Base-by-base conservation (phyloP, 176 grass and related monocot genomes). In the Aegilops longissima region DNA sequence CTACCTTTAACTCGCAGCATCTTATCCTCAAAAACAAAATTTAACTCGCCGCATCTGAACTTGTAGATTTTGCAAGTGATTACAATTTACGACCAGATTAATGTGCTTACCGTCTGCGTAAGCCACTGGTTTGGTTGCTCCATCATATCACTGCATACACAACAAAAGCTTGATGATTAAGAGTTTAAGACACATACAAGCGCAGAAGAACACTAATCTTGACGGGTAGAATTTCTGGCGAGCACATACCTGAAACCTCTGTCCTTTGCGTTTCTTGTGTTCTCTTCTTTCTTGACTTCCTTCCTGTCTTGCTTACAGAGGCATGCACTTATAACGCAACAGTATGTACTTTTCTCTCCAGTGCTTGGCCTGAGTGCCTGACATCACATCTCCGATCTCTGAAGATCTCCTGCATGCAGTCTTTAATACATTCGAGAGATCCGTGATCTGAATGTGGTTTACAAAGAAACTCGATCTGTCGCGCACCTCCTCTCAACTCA, bases 61-160 rank as follows among this genome's bases (percentile, higher is more conserved):
- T 51, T 63, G 54, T 56, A 82, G 17, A 29, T 17, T 10, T 74
- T 27, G 52, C 25, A 78, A 42, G 12, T 7, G 73, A 71, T 17
- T 16, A 73, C 45, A 5, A 54, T 54, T 17, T 2, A 17, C 12
- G 51, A 54, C 51, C 7, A 10, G 3, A 10, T 66, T 47, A 49
- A 49, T 49, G 12, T 14, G 45, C 45, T 80, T 84, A 89, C 91
- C 84, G 51, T 71, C 8, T 75, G 56, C 23, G 87, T 20, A 23
- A 65, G 80, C 91, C 91, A 92, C 65, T 61, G 73, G 78, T 85
- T 82, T 27, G 51, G 49, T 47, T 83, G 61, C 29, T 89, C 87
- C 91, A 49, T 49, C 12, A 49, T 49, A 87, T 92, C 70, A 25
- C 80, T 65, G 16, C 12, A 5, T 2, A 36, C 24, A n/a, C 80